phyloP scores from a whole-genome alignment of 129 eudicot species.

The Chrysanthemum makinoi region DNA sequence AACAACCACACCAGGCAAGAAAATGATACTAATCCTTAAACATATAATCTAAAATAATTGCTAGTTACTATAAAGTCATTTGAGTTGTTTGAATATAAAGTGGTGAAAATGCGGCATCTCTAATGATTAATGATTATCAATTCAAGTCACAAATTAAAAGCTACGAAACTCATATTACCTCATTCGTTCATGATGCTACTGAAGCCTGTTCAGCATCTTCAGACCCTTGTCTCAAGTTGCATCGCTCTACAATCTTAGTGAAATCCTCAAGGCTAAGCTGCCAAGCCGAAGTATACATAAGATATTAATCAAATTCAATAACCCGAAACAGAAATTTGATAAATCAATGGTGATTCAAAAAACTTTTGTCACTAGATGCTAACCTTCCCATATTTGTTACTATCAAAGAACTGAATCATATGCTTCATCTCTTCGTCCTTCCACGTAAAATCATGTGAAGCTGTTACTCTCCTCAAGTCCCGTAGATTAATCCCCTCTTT shows the following conservation, averaged over 20 bases:
- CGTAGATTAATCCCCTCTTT: conserved; percentile 58
- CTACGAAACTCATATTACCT: neutral
- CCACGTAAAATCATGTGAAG: conserved; percentile 87
- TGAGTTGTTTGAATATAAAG: no score
- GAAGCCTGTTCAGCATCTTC: conserved; percentile 33
- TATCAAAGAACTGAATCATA: conserved; percentile 75
- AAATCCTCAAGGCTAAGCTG: conserved; percentile 87
- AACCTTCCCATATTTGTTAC: conserved; percentile 87
- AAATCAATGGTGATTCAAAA: conserved; percentile 3
- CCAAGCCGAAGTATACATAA: conserved; percentile 13
- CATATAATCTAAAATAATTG: no score
- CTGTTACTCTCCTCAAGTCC: conserved; percentile 67
- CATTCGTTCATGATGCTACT: conserved; percentile 16
- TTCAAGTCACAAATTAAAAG: neutral
- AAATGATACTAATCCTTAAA: no score
- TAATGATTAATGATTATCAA: neutral
- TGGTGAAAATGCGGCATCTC: no score
- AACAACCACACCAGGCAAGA: no score
- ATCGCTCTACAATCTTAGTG: conserved; percentile 62
- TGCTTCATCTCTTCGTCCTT: conserved; percentile 67
- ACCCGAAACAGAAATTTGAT: neutral
- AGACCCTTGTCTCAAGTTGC: conserved; percentile 62
- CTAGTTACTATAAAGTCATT: no score
- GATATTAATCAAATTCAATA: no score
- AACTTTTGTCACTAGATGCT: conserved; percentile 10